Percentiles rank a stretch among this genome's conserved stretches.
Conservation (phyloP, 306 rosid genomes). For the Prunus davidiana region DNA sequence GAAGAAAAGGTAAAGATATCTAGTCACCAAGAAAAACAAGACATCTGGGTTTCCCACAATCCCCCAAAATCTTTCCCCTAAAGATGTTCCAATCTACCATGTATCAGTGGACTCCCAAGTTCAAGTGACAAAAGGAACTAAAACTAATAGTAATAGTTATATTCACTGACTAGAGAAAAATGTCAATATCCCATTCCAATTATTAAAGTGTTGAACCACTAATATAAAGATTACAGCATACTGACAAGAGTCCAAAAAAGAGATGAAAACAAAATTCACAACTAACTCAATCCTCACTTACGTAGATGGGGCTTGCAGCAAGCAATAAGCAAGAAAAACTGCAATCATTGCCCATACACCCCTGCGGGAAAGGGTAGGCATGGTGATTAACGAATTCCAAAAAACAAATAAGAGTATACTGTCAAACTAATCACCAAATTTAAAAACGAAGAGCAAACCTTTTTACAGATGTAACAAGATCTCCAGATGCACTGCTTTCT, state of each 20-base stretch:
- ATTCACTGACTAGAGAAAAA: no score
- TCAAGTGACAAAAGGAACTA: slow-evolving; percentile 6
- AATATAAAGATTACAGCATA: background rate
- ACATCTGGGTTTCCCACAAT: background rate
- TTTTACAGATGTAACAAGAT: slow-evolving; percentile 85
- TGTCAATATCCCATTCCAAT: no score
- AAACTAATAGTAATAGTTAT: background rate
- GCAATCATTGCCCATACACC: slow-evolving; percentile 98
- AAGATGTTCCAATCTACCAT: slow-evolving; percentile 9
- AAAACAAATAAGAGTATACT: background rate
- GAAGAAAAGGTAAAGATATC: background rate
- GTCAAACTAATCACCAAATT: background rate
- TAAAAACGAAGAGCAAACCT: slow-evolving; percentile 49
- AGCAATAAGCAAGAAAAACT: slow-evolving; percentile 96
- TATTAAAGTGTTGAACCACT: background rate
- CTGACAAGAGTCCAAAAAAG: background rate
- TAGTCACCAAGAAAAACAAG: background rate
- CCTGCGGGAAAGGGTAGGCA: slow-evolving; percentile 49
- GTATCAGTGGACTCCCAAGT: slow-evolving; percentile 8
- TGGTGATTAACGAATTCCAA: background rate
- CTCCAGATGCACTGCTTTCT: slow-evolving; percentile 72
- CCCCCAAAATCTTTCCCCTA: background rate
- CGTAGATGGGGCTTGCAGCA: slow-evolving; percentile 99
- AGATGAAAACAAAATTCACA: background rate
- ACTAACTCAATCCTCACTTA: slow-evolving; percentile 41